These are phyloP conservation scores for Alternaria postmessia DNA, from an alignment of 2,329 filamentous ascomycete species.

Conservation along the genomic window DNA sequence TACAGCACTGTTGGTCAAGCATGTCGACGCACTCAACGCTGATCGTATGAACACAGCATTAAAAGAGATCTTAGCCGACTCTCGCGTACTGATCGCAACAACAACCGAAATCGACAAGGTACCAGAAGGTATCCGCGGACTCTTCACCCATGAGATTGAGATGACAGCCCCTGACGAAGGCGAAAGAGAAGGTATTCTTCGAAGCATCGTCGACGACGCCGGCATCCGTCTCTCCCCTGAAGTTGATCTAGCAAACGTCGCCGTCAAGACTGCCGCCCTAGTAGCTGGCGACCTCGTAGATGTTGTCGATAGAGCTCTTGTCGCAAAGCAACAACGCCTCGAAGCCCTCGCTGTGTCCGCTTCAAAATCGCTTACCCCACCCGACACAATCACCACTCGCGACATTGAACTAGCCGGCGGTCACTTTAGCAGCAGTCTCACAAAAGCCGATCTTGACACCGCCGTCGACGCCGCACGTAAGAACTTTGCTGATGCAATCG, in stretches of 20 bases:
- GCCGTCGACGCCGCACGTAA: conserved; percentile 95
- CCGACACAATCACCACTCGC: conserved; percentile 67
- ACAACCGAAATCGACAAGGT: conserved; percentile 96
- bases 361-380: conserved; percentile 43
- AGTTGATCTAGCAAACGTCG: conserved; percentile 84
- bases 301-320: conserved; percentile 87
- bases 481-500: conserved; percentile 97
- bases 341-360: conserved; percentile 70
- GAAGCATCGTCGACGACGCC: conserved; percentile 77
- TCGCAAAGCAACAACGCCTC: conserved; percentile 78
- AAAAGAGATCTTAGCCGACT: conserved; percentile 81
- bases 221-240: conserved; percentile 80
- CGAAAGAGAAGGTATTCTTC: conserved; percentile 87
- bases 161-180: conserved; percentile 91
- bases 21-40: conserved; percentile 89
- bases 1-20: conserved; percentile 84
- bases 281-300: conserved; percentile 95
- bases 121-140: conserved; percentile 83
- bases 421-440: conserved; percentile 77
- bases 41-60: conserved; percentile 88
- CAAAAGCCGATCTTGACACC: conserved; percentile 84
- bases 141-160: conserved; percentile 96
- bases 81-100: conserved; percentile 86
- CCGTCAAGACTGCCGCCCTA: conserved; percentile 92
- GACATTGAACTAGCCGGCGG: conserved; percentile 93